Conservation (phyloP, 305 asterid genomes). For the Galium porrigens region DNA sequence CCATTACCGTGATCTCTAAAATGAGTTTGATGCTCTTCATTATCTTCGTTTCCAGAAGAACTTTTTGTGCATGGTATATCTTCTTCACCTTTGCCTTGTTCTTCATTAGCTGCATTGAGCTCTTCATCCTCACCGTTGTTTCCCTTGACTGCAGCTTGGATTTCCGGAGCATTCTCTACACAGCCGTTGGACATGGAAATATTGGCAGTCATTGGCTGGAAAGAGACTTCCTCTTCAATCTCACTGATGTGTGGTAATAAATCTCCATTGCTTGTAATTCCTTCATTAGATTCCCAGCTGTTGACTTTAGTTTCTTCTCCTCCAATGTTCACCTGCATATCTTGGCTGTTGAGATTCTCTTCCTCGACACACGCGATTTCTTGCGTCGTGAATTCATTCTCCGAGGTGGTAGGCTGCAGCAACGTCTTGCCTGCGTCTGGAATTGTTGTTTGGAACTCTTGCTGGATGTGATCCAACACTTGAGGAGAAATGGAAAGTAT, state of each 20-base stretch:
- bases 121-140: slow-evolving; percentile 2
- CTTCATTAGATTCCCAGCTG: slow-evolving; percentile 11
- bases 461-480: not conserved
- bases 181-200: not conserved
- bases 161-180: slow-evolving; percentile 13
- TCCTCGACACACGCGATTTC: slow-evolving; percentile 11
- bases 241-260: not conserved
- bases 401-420: slow-evolving; percentile 8
- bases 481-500: not conserved
- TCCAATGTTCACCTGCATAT: slow-evolving; percentile 12
- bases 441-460: slow-evolving; percentile 7
- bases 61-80: not conserved
- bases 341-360: slow-evolving; percentile 12
- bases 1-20: not conserved
- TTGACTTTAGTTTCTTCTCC: slow-evolving; percentile 9
- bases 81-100: slow-evolving; percentile 2
- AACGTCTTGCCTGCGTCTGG: slow-evolving; percentile 13
- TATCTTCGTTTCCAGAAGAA: not conserved
- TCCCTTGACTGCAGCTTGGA: not conserved
- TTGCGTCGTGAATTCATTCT: not conserved
- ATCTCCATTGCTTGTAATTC: not conserved
- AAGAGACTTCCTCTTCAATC: slow-evolving; percentile 5
- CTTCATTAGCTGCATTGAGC: not conserved
- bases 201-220: not conserved
- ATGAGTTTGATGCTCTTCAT: not conserved